A percentile compares a stretch with the other conserved stretches of the same genome.
Conservation (phyloP, 192 early-diverging fungal species). For the Lobosporangium transversale region DNA sequence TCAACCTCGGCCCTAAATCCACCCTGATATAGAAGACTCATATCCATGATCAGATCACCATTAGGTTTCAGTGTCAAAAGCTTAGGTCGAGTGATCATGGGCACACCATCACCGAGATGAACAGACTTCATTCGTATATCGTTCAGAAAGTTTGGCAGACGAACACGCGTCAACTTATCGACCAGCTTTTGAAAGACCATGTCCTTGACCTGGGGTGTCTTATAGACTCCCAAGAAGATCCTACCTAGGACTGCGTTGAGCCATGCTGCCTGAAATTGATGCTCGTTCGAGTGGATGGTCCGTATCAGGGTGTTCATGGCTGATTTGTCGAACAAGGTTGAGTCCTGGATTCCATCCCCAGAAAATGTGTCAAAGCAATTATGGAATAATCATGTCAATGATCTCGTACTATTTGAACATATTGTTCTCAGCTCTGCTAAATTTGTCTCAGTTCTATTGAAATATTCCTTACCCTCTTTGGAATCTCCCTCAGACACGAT, state of each 20-base stretch:
- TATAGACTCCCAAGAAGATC: slow-evolving; percentile 76
- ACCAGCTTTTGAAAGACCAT: slow-evolving; percentile 71
- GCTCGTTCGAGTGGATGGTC: slow-evolving; percentile 64
- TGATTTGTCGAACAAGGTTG: slow-evolving; percentile 52
- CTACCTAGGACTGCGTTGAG: slow-evolving; percentile 87
- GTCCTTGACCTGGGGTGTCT: slow-evolving; percentile 67
- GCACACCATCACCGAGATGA: slow-evolving; percentile 79
- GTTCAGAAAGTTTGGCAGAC: slow-evolving; percentile 77
- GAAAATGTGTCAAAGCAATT: neutral
- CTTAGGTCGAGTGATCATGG: slow-evolving; percentile 79
- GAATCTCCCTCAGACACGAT: slow-evolving; percentile 41
- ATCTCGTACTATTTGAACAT: no score
- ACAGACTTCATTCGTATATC: slow-evolving; percentile 82
- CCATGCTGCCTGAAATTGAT: slow-evolving; percentile 71
- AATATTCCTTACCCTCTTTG: slow-evolving; percentile 33
- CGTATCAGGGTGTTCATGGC: slow-evolving; percentile 57
- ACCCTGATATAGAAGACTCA: slow-evolving; percentile 82
- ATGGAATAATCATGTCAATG: neutral
- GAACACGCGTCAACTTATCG: slow-evolving; percentile 68
- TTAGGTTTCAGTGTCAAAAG: slow-evolving; percentile 75
- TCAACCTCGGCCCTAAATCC: slow-evolving; percentile 80
- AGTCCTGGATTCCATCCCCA: slow-evolving; percentile 31
- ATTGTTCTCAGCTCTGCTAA: neutral
- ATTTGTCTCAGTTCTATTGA: neutral
- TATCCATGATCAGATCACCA: slow-evolving; percentile 78